Base-by-base conservation (phyloP, 495 filamentous ascomycete genomes). In the Chaetomium tenue region DNA sequence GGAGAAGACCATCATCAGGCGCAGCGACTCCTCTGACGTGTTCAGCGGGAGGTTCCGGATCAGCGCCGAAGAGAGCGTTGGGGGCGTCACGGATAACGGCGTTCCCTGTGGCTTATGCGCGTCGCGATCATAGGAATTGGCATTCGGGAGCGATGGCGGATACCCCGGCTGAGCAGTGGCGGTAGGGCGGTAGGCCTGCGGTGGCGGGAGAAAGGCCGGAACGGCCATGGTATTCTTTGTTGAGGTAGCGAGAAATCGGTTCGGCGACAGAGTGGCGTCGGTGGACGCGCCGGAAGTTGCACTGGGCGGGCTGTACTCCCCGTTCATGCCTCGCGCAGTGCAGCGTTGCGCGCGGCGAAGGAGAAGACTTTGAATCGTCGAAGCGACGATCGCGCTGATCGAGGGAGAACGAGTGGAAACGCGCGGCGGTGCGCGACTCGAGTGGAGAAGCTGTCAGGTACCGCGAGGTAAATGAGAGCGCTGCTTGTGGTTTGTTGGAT, bases 1-100 rank as follows among this genome's bases (percentile, higher is more conserved):
- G 28, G 91, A 90, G 72, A 92, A 95, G 16, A 94, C 79, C 18
- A 95, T 82, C 88, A 97, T 92, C 66, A 88, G 84, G 65, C 88
- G 86, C 64, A 96, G 78, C 46, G 85, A 82, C 63, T 93, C 89
- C 61, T 87, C 81, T 57, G 84, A 87, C 22, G 86, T 93, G 69
- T 88, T 91, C 59, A 79, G 73, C 8, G 92, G 89, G 0, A 97
- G 83, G 69, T 87, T 89, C 66, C 89, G 89, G 77, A 97, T 88
- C 56, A 91, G 74, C 59, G 77, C 70, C 20, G 76, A 60, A n/a
- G 77, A 70, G 11, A 70, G 64, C 44, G 74, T 54, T 23, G 70
- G 65, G 22, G 78, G 67, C n/a, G 72, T 68, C 42, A 69, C 63
- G 61, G 72, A 70, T 86, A 87, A 73, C 80, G 83, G 69, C 77